A percentile compares a stretch with the other conserved stretches of the same genome.
Evolutionary conservation across 768 basidiomycete species (phyloP).

Genomic region (Pleurotus tuoliensis): DNA sequence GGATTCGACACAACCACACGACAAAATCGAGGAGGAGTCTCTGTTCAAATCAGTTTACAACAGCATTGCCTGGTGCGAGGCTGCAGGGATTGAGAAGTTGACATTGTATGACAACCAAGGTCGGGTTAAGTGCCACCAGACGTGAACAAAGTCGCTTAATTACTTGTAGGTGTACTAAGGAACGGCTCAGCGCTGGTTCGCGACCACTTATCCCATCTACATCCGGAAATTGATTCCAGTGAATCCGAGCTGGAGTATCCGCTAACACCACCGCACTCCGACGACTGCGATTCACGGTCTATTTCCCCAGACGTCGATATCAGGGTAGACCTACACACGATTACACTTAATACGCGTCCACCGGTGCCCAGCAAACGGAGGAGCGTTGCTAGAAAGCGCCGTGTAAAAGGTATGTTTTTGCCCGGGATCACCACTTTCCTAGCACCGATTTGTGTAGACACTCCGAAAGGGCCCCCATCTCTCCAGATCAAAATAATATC

Average conservation of each 20-base stretch:
- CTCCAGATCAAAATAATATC: conserved; percentile 57
- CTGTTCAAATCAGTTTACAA: conserved; percentile 52
- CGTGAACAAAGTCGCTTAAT: not conserved
- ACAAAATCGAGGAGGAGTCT: conserved; percentile 31
- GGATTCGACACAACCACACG: conserved; percentile 29
- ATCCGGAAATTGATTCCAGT: conserved; percentile 25
- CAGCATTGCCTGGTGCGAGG: conserved; percentile 58
- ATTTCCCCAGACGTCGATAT: conserved; percentile 43
- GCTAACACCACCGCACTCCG: conserved; percentile 74
- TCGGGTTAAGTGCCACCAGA: conserved; percentile 19
- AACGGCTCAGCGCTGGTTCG: conserved; percentile 37
- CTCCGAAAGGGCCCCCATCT: conserved; percentile 12
- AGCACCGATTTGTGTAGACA: not conserved
- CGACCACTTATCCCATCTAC: conserved; percentile 26
- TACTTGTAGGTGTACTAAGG: conserved; percentile 34
- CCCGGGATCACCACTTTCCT: no score
- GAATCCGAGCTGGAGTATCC: conserved; percentile 67
- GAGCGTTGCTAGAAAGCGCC: conserved; percentile 10
- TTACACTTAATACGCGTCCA: conserved; percentile 17
- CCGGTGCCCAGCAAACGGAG: conserved; percentile 6
- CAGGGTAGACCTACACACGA: conserved; percentile 14
- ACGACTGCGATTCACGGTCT: conserved; percentile 62
- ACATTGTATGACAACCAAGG: conserved; percentile 74
- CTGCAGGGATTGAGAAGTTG: conserved; percentile 56
- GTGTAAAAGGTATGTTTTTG: not conserved